A percentile compares a stretch with the other conserved stretches of the same genome.
These are phyloP conservation scores for Penicillium sp. DNA, from an alignment of 2,329 filamentous ascomycete species.

Conservation along the genomic window DNA sequence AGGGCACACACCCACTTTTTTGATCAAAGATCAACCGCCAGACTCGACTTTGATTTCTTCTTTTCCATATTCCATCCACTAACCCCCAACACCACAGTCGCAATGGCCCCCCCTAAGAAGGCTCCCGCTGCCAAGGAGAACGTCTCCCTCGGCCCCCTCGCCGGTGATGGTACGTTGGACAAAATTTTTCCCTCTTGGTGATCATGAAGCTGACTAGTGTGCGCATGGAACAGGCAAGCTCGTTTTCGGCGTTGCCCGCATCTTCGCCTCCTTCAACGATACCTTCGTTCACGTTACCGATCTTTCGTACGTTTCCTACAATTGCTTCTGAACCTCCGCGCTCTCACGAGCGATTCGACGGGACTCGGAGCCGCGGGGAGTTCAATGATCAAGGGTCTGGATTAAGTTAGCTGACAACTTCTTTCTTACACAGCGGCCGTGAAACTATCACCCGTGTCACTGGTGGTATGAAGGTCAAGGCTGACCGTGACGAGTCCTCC, in stretches of 20 bases:
- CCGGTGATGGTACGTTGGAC: conserved; percentile 76
- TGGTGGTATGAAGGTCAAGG: conserved; percentile 99
- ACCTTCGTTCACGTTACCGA: conserved; percentile 99
- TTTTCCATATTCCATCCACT: conserved; percentile 43
- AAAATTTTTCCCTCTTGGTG: neutral
- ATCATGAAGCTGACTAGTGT: conserved; percentile 15
- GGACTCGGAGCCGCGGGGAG: conserved; percentile 4
- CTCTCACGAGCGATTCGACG: conserved; percentile 3
- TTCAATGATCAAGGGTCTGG: neutral
- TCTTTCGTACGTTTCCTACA: conserved; percentile 69
- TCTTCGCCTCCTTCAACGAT: conserved; percentile 94
- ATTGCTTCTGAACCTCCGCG: neutral
- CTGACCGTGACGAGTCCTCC: conserved; percentile 99
- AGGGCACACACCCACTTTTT: conserved; percentile 43
- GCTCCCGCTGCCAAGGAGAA: conserved; percentile 84
- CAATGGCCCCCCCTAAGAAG: conserved; percentile 84
- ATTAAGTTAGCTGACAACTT: conserved; percentile 58
- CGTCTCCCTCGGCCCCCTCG: conserved; percentile 95
- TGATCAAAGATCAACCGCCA: conserved; percentile 20
- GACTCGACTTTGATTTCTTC: conserved; percentile 26
- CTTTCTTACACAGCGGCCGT: conserved; percentile 71
- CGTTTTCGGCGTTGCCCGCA: conserved; percentile 96
- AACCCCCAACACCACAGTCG: conserved; percentile 50
- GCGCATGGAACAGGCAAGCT: conserved; percentile 68
- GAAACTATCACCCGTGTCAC: conserved; percentile 99